Evolutionary conservation across 495 filamentous ascomycete genomes (phyloP).

Genomic region (Talaromyces adpressus): DNA sequence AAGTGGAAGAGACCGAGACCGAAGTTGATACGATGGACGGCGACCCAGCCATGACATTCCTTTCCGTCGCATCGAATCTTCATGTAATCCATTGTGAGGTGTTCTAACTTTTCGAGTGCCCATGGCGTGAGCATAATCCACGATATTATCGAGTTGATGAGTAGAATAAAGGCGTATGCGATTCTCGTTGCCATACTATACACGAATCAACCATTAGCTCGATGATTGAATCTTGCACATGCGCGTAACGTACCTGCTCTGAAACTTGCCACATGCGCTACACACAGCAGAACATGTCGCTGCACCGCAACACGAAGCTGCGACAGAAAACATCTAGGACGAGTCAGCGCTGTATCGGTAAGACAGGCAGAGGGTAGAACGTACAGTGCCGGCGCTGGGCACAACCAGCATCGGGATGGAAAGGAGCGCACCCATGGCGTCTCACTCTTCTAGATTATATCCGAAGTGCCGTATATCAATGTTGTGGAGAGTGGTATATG

Average conservation of each 20-base stretch:
- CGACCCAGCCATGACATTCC: slow-evolving; percentile 89
- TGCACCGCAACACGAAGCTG: slow-evolving; percentile 85
- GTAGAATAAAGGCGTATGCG: slow-evolving; percentile 91
- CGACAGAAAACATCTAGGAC: slow-evolving; percentile 63
- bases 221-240: background rate
- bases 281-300: slow-evolving; percentile 92
- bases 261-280: slow-evolving; percentile 91
- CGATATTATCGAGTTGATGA: slow-evolving; percentile 91
- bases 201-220: slow-evolving; percentile 13
- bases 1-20: slow-evolving; percentile 91
- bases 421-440: slow-evolving; percentile 79
- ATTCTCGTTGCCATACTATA: slow-evolving; percentile 90
- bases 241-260: slow-evolving; percentile 64
- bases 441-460: background rate
- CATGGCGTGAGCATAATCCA: slow-evolving; percentile 99
- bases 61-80: slow-evolving; percentile 86
- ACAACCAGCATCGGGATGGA: slow-evolving; percentile 84
- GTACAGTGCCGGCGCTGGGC: slow-evolving; percentile 79
- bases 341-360: slow-evolving; percentile 16
- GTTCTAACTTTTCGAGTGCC: slow-evolving; percentile 91
- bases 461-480: background rate
- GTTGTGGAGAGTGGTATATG: background rate
- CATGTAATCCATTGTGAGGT: slow-evolving; percentile 90
- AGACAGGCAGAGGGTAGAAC: slow-evolving; percentile 17
- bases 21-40: slow-evolving; percentile 96